phyloP scores from a whole-genome alignment of 331 rosid species.

The Spiraea crenata region DNA sequence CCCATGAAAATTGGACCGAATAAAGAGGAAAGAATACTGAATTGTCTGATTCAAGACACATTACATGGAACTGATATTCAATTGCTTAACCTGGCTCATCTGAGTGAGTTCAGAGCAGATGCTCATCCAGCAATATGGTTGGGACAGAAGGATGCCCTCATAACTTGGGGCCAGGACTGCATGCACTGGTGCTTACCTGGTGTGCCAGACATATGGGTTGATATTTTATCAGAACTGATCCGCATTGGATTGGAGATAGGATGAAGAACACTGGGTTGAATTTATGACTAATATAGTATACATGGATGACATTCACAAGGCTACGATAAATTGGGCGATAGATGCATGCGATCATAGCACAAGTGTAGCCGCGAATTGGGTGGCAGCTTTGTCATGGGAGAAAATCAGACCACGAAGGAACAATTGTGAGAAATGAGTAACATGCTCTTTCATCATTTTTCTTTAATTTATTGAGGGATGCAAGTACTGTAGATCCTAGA shows the following conservation, averaged over 20 bases:
- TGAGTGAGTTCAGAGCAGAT: conserved; percentile 86
- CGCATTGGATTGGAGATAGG: conserved; percentile 29
- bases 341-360: background rate
- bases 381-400: background rate
- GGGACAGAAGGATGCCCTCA: conserved; percentile 83
- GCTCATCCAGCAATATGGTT: conserved; percentile 93
- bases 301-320: background rate
- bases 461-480: background rate
- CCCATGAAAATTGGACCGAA: conserved; percentile 84
- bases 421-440: background rate
- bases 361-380: background rate
- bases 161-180: conserved; percentile 91
- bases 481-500: background rate
- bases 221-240: conserved; percentile 60
- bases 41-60: conserved; percentile 52
- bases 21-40: conserved; percentile 72
- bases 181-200: conserved; percentile 99
- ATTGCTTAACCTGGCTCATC: conserved; percentile 60
- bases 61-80: conserved; percentile 55
- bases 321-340: background rate
- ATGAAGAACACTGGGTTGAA: background rate
- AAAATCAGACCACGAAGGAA: background rate
- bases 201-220: conserved; percentile 88
- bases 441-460: background rate
- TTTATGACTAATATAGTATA: background rate